Evolutionary conservation across 1,284 basidiomycete species (phyloP), one percentile per base, ranked within the genome.

Genomic region (Austropuccinia psidii): DNA sequence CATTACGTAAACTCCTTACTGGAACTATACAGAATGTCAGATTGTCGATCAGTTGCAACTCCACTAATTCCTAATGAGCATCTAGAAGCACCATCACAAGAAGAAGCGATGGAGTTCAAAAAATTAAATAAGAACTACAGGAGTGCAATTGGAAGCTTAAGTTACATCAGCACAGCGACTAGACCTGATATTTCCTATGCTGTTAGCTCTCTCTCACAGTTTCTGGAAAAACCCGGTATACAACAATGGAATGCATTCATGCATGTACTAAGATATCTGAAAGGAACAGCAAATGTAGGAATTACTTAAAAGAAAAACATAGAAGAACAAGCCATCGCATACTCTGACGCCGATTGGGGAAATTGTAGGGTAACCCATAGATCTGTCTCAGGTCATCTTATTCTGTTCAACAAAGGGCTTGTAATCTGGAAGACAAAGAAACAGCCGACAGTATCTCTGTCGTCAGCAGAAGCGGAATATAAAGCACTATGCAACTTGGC

Each of bases 181-280:
- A 70, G 67, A 39, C 67, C 67, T 37, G 67, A 70, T 60, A 70
- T 70, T 15, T 49, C 54, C 17, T 70, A 70, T 45, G 39, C 41
- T 35, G 67, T 61, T 8, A 55, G 67, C 47, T 60, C 35, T 35
- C 19, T 70, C 35, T 70, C 67, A 47, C 55, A 70, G 33, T 70
- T 70, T 31, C 27, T 70, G 29, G 67, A 60, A 27, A 70, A 70
- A 21, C 67, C 67, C 31, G 41, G 41, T 17, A 1, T 49, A 13
- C 47, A 45, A 17, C 67, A 70, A 37, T 70, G 45, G 67, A 39
- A 47, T 21, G 55, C 67, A 11, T 61, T 70, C 57, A 70, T 60
- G 21, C 39, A 47, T 49, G 41, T 41, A n/a, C 41, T 70, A 15
- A 60, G 67, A 60, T 70, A 70, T 39, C 39, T 57, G 27, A 68